Conservation (phyloP, 306 rosid species). For the Ammopiptanthus mongolicus region DNA sequence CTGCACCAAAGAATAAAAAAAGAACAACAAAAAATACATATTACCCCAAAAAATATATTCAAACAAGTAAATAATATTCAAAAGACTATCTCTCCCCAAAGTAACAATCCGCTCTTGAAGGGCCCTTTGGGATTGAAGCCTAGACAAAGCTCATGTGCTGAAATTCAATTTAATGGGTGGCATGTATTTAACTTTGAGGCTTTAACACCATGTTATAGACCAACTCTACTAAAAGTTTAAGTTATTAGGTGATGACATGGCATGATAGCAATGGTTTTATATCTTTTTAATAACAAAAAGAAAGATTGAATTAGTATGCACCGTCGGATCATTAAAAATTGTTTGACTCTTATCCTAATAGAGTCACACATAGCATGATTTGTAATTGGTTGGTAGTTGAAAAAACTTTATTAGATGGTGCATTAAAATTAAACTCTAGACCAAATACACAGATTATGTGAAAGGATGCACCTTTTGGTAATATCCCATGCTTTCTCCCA, state of each 20-base stretch:
- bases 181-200: background rate
- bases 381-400: too few species aligned
- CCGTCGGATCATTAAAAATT: too few species aligned
- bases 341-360: too few species aligned
- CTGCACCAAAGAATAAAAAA: background rate
- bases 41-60: background rate
- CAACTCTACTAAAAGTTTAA: background rate
- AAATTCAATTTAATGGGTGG: background rate
- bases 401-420: too few species aligned
- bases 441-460: conserved; percentile 2
- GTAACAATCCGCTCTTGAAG: background rate
- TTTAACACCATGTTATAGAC: background rate
- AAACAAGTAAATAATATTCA: background rate
- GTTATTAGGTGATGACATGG: background rate
- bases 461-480: conserved; percentile 57
- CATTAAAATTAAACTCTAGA: too few species aligned
- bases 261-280: background rate
- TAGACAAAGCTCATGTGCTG: background rate
- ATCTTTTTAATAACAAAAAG: background rate
- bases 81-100: background rate
- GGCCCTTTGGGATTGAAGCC: background rate
- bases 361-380: too few species aligned
- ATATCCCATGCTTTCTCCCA: conserved; percentile 83
- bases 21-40: background rate
- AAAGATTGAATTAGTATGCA: too few species aligned